phyloP scores from a whole-genome alignment of 129 eudicot genomes.

The Tagetes patula region DNA sequence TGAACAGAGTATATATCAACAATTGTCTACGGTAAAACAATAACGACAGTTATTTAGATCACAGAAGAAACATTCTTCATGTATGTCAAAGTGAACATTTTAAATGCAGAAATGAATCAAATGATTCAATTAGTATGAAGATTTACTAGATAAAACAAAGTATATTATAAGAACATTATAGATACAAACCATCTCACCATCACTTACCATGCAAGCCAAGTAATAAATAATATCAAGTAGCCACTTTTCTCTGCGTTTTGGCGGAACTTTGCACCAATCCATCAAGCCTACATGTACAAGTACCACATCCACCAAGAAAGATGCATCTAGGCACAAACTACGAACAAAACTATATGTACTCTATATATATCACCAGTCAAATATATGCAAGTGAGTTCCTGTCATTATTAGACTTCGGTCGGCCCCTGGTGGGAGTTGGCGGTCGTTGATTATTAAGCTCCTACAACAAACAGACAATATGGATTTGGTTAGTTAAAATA shows the following conservation, averaged over 20 bases:
- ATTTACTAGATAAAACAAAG: background rate
- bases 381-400: constrained; percentile 92
- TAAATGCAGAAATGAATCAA: background rate
- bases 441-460: constrained; percentile 96
- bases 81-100: background rate
- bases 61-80: background rate
- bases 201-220: background rate
- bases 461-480: constrained; percentile 36
- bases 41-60: too few relatives aligned
- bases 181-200: background rate
- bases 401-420: constrained; percentile 84
- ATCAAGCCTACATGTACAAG: constrained; percentile 14
- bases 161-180: background rate
- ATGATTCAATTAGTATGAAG: background rate
- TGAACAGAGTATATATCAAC: too few relatives aligned
- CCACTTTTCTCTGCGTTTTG: background rate
- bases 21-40: too few relatives aligned
- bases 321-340: background rate
- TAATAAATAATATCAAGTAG: background rate
- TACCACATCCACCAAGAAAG: constrained; percentile 1
- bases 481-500: background rate
- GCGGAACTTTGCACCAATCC: background rate
- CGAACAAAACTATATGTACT: constrained; percentile 15
- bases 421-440: constrained; percentile 95
- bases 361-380: constrained; percentile 27